Evolutionary conservation across 257 asterid species (phyloP).

Genomic region (Nicotiana paniculata): DNA sequence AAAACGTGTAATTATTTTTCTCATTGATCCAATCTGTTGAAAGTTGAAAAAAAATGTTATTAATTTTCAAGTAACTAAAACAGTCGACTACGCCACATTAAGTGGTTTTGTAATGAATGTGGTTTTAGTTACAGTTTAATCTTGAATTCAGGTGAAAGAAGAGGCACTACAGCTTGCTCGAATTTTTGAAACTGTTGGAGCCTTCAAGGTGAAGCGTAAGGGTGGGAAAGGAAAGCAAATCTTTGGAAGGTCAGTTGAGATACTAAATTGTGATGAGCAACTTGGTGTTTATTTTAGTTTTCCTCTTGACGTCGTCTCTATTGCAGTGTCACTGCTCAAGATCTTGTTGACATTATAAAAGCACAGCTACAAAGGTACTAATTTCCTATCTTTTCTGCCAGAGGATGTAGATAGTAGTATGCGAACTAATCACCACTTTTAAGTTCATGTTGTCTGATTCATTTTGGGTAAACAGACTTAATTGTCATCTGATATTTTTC

Average conservation of each 20-base stretch:
- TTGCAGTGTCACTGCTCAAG: conserved; percentile 90
- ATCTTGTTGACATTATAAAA: conserved; percentile 92
- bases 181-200: conserved; percentile 90
- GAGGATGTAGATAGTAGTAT: background rate
- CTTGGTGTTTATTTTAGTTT: background rate
- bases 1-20: conserved; percentile 50
- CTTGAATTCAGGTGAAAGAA: conserved; percentile 61
- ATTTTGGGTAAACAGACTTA: background rate
- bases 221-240: conserved; percentile 96
- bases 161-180: conserved; percentile 92
- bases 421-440: background rate
- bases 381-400: conserved; percentile 3
- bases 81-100: background rate
- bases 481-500: background rate
- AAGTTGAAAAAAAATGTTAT: background rate
- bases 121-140: background rate
- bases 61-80: background rate
- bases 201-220: conserved; percentile 96
- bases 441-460: background rate
- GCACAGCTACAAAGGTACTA: conserved; percentile 91
- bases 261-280: background rate
- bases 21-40: background rate
- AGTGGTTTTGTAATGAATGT: background rate
- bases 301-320: background rate
- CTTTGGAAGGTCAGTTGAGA: conserved; percentile 62